phyloP scores from a whole-genome alignment of 1,284 basidiomycete genomes.

The Coniferiporia sulphurascens region DNA sequence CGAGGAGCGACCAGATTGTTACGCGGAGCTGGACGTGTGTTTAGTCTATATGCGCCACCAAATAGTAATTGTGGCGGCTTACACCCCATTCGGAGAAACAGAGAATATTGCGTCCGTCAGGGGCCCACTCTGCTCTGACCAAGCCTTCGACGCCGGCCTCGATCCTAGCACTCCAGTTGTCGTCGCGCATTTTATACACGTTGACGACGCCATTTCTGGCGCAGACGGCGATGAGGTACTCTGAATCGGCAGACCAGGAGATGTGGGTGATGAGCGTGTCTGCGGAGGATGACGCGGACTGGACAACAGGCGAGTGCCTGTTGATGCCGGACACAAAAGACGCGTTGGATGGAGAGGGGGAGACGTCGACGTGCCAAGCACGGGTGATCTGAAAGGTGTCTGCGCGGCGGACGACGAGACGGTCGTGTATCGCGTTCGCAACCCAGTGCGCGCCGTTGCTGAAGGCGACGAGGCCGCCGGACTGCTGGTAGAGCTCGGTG shows the following conservation, averaged over 20 bases:
- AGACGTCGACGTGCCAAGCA: constrained; percentile 60
- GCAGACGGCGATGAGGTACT: constrained; percentile 74
- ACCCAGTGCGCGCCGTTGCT: constrained; percentile 72
- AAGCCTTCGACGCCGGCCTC: constrained; percentile 82
- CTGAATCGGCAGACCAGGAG: constrained; percentile 80
- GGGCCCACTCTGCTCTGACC: constrained; percentile 80
- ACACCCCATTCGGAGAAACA: constrained; percentile 89
- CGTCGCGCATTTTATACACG: constrained; percentile 69
- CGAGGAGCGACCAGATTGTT: constrained; percentile 73
- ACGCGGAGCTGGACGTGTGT: constrained; percentile 57
- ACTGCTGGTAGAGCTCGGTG: constrained; percentile 75
- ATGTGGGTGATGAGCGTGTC: constrained; percentile 59
- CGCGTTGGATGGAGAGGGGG: constrained; percentile 41
- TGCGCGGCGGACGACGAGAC: constrained; percentile 67
- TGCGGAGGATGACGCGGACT: constrained; percentile 10
- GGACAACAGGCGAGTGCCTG: constrained; percentile 21
- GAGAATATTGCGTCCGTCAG: constrained; percentile 72
- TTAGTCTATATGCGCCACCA: not conserved
- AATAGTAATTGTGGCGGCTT: constrained; percentile 33
- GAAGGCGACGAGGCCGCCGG: constrained; percentile 60
- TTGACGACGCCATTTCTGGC: constrained; percentile 60
- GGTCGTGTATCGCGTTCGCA: constrained; percentile 65
- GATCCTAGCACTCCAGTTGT: constrained; percentile 65
- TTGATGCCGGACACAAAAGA: constrained; percentile 28
- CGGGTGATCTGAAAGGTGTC: constrained; percentile 72